A percentile compares a stretch with the other conserved stretches of the same genome.
phyloP scores from a whole-genome alignment of 2,329 filamentous ascomycete species.

The Ambrosiella cleistominuta region DNA sequence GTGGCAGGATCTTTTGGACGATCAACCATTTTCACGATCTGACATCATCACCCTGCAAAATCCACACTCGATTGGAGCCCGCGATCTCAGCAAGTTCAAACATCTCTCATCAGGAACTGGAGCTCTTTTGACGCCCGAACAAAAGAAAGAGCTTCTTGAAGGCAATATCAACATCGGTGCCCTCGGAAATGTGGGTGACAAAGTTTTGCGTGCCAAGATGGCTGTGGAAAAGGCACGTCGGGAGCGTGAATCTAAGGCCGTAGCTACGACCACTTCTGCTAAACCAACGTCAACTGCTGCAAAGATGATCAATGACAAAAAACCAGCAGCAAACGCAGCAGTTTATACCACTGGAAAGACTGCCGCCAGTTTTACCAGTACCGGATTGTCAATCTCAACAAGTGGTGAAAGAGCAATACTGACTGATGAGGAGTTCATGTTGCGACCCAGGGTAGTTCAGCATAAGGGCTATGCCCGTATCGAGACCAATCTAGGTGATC shows the following conservation, averaged over 20 bases:
- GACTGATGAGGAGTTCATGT: conserved; percentile 90
- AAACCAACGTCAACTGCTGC: not conserved
- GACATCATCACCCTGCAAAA: conserved; percentile 96
- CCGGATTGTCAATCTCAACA: conserved; percentile 81
- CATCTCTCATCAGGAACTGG: conserved; percentile 69
- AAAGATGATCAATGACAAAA: conserved; percentile 35
- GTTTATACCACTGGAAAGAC: conserved; percentile 79
- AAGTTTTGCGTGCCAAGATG: conserved; percentile 80
- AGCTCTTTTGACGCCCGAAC: conserved; percentile 48
- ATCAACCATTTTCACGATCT: conserved; percentile 68
- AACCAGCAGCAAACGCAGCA: conserved; percentile 65
- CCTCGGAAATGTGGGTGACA: conserved; percentile 59
- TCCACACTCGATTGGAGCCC: conserved; percentile 68
- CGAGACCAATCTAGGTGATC: conserved; percentile 63
- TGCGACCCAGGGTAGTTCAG: conserved; percentile 77
- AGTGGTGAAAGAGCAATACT: conserved; percentile 71
- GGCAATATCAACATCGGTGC: conserved; percentile 63
- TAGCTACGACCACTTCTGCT: conserved; percentile 33
- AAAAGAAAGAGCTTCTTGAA: conserved; percentile 47
- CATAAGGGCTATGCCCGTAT: conserved; percentile 83
- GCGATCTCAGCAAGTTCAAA: conserved; percentile 77
- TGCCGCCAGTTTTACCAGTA: conserved; percentile 88
- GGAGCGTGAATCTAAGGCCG: conserved; percentile 44
- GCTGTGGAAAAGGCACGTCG: conserved; percentile 80
- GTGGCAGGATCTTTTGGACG: conserved; percentile 80